Conservation (phyloP, 139 green algal genomes). For the Chlorella sp. region DNA sequence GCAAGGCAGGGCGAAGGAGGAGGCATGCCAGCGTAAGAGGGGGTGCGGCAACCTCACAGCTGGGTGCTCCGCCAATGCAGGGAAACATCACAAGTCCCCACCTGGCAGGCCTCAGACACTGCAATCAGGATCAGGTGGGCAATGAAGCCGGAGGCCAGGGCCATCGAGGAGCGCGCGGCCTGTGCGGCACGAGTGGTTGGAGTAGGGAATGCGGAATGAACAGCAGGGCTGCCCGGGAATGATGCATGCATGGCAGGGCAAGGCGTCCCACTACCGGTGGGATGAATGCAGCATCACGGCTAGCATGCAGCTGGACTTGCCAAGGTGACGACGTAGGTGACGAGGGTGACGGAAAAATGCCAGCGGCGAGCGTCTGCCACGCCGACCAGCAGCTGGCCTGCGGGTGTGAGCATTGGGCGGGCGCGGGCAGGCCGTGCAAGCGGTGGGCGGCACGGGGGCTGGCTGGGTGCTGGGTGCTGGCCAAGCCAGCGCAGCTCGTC, state of each 20-base stretch:
- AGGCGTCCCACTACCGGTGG: too few relatives aligned
- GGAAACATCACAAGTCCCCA: neutral
- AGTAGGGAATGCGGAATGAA: too few relatives aligned
- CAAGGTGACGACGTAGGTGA: neutral
- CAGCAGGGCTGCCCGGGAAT: too few relatives aligned
- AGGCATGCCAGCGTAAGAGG: neutral
- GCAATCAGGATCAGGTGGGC: slow-evolving; percentile 11
- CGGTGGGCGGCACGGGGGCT: too few relatives aligned
- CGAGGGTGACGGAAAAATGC: neutral
- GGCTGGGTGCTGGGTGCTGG: too few relatives aligned
- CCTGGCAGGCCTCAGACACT: neutral
- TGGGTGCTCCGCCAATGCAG: neutral
- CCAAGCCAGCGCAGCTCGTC: too few relatives aligned
- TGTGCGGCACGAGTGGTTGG: too few relatives aligned
- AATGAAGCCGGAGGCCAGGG: neutral
- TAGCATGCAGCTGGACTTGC: neutral
- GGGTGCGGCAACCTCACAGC: too few relatives aligned
- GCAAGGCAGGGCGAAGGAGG: neutral
- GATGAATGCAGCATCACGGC: too few relatives aligned
- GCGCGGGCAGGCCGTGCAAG: too few relatives aligned
- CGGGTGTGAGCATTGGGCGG: too few relatives aligned
- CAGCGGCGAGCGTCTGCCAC: neutral
- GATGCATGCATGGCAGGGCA: too few relatives aligned
- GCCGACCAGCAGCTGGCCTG: slow-evolving; percentile 28
- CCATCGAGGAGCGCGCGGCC: neutral